Evolutionary conservation across 495 filamentous ascomycete genomes (phyloP), one percentile per base, ranked within the genome.

Genomic region (Tuber aestivum): DNA sequence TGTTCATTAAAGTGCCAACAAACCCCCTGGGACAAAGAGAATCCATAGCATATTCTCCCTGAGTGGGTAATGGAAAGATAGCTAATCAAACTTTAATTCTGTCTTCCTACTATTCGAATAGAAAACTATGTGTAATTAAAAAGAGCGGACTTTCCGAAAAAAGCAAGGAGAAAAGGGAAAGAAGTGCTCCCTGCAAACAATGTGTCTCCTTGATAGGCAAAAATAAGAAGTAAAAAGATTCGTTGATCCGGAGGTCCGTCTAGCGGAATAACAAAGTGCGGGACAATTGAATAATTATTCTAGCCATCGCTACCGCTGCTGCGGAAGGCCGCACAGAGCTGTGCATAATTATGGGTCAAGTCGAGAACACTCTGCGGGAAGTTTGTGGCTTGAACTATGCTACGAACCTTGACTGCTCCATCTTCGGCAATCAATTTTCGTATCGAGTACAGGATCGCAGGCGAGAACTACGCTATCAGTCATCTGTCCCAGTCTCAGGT

Each of bases 361-460:
- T 98, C 95, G 38, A 97, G 87, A 32, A 99, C 94, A 71, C 91
- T 89, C 85, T 97, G 95, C 44, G 95, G 94, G 71, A 97, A 86
- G 83, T 91, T 96, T 10, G 95, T 97, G 0, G 95, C 93, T 84
- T 98, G 96, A 40, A 99, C 93, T 77, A 98, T 97, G 81, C 94
- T 97, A 79, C 96, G 89, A 45, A 98, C 92, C 85, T 99, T 99
- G 82, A 99, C 93, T 35, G 95, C 96, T 71, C 95, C 96, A 84
- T 99, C 96, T 73, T 97, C 95, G 83, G 97, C 95, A 83, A 99
- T 98, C 77, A 98, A 87, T 78, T 92, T 94, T 77, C 95, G 91
- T 73, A 98, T 91, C 14, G 93, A 89, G 83, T 88, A 92, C 40
- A 98, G 89, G 27, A 99, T 87, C 71, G 92, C 89, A 18, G 95